Base-by-base conservation (phyloP, 306 rosid genomes). In the Trichosanthes truncata region DNA sequence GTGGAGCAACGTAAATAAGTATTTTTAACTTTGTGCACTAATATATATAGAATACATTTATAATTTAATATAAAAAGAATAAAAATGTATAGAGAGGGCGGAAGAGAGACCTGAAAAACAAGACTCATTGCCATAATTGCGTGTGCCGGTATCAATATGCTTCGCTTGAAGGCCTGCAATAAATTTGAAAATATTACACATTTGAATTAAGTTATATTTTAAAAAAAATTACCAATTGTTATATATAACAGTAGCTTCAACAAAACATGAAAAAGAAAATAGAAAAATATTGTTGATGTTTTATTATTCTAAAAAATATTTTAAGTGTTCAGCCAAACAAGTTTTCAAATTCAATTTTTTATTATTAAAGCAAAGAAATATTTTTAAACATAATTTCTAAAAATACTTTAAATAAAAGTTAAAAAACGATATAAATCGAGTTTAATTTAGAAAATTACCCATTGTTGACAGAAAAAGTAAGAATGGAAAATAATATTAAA, bases 101-200 rank as follows among this genome's bases (percentile, higher is more conserved):
- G 69, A n/a, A n/a, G 81, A 74, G 86, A 48, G 74, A 94, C 98
- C 98, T 94, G 97, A 86, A 87, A 86, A 82, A 94, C 55, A 80
- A 94, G 87, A 87, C 89, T 75, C 73, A 79, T 57, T 35, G 93
- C 96, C 83, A 94, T 85, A 77, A 86, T 79, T 33, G 85, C 26
- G 78, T 94, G 97, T 57, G 87, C 82, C 12, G 98, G 94, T 78
- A 92, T 85, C 87, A 94, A 84, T 75, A 90, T 79, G 86, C 89
- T 92, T 31, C 84, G 80, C 84, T 87, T 87, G 87, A 94, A 94
- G 59, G 96, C 96, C 98, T 94, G 90, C 55, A 80, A 80, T 10
- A 43, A 69, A 69, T 2, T 35, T 20, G 7, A 18, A 63, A 63
- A 15, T 31, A 31, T 31, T 13, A 6, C 38, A 4, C 65, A 3